Evolutionary conservation across 352 stramenopile species (phyloP).

Genomic region (Plasmopara halstedii): DNA sequence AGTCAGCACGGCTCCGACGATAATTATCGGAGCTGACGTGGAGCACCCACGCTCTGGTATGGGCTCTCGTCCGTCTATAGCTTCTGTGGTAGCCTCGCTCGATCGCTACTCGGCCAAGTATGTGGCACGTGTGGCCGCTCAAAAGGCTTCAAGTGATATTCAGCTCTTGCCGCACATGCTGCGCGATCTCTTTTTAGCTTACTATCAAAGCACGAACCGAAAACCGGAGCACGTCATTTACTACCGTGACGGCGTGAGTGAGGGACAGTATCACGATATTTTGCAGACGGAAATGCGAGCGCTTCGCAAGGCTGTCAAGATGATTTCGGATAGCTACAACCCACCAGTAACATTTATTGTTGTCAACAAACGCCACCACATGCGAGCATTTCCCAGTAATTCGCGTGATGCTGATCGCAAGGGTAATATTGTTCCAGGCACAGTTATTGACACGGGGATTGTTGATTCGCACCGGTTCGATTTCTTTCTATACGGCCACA

Average conservation of each 20-base stretch:
- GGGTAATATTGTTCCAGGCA: constrained; percentile 63
- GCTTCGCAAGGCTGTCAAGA: constrained; percentile 54
- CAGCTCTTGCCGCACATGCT: constrained; percentile 53
- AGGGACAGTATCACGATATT: constrained; percentile 77
- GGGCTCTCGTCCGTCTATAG: constrained; percentile 59
- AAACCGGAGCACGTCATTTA: constrained; percentile 81
- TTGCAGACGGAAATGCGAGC: constrained; percentile 74
- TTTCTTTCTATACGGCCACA: constrained; percentile 85
- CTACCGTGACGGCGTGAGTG: constrained; percentile 81
- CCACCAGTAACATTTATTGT: constrained; percentile 84
- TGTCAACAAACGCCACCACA: constrained; percentile 86
- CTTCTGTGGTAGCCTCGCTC: constrained; percentile 70
- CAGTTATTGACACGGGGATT: constrained; percentile 75
- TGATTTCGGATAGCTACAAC: constrained; percentile 51
- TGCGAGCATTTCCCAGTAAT: constrained; percentile 51
- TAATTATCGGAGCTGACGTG: constrained; percentile 76
- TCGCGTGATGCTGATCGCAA: constrained; percentile 45
- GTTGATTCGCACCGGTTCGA: constrained; percentile 80
- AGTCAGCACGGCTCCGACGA: constrained; percentile 42
- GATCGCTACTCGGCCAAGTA: constrained; percentile 59
- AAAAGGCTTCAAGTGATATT: constrained; percentile 46
- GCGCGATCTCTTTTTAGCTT: constrained; percentile 66
- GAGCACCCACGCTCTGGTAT: constrained; percentile 55
- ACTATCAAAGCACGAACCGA: constrained; percentile 55
- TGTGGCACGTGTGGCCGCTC: constrained; percentile 47